Evolutionary conservation across 345 rosid species (phyloP).

Genomic region (Turritis glabra): DNA sequence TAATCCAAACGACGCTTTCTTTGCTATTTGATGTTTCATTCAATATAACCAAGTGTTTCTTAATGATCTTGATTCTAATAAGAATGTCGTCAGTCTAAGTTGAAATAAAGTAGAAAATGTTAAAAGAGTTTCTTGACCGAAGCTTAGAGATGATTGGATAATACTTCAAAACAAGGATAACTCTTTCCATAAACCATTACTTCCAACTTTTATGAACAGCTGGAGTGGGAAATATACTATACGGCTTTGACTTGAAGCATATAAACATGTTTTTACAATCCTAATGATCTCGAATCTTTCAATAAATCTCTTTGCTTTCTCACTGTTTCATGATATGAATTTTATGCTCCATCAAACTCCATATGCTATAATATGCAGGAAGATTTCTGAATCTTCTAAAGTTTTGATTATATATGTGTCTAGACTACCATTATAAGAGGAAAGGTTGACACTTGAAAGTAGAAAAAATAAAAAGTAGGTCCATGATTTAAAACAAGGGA

Average conservation of each 20-base stretch:
- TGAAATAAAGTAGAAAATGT: not conserved
- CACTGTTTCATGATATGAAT: not conserved
- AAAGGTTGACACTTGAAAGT: not conserved
- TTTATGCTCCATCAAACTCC: not conserved
- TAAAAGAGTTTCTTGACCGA: not conserved
- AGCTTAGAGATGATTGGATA: not conserved
- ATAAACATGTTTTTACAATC: not conserved
- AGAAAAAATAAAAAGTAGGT: not conserved
- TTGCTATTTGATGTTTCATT: conserved; percentile 25
- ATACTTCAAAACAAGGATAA: not conserved
- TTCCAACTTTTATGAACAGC: too few relatives aligned
- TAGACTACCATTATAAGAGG: not conserved
- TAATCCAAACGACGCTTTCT: conserved; percentile 12
- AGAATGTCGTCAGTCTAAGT: too few relatives aligned
- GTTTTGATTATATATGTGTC: not conserved
- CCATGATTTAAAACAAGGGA: not conserved
- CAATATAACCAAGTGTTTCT: conserved; percentile 1
- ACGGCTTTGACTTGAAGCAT: not conserved
- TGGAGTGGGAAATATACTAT: too few relatives aligned
- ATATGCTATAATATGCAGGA: not conserved
- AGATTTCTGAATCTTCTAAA: not conserved
- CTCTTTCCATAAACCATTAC: too few relatives aligned
- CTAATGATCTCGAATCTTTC: not conserved
- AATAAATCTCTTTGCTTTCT: not conserved
- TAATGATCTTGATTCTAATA: not conserved